Conservation (phyloP, 345 rosid genomes). For the Rhodamnia argentea region DNA sequence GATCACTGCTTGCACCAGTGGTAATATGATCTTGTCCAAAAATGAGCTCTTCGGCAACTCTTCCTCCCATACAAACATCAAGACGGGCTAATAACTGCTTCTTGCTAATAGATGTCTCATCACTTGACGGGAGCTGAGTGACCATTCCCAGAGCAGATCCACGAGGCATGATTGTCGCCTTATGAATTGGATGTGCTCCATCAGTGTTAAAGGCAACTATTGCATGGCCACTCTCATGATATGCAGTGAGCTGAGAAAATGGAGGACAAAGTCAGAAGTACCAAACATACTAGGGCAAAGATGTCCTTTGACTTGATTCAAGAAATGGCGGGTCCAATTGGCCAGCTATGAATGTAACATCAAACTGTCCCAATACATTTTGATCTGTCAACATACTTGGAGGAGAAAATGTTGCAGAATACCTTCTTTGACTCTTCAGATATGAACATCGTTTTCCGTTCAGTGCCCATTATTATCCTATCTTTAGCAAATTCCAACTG, state of each 20-base stretch:
- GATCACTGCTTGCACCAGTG: conserved; percentile 97
- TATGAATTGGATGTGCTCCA: conserved; percentile 96
- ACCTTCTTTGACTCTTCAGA: conserved; percentile 99
- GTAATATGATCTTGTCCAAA: conserved; percentile 87
- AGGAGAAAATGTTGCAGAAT: not conserved
- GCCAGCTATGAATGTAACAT: not conserved
- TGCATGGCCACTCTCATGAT: conserved; percentile 99
- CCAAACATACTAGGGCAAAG: not conserved
- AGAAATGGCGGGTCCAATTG: not conserved
- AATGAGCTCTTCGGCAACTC: conserved; percentile 98
- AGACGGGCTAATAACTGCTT: conserved; percentile 92
- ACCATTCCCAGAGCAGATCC: conserved; percentile 99
- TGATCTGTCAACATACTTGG: not conserved
- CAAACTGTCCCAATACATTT: not conserved
- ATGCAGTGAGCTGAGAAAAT: conserved; percentile 76
- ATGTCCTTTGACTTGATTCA: not conserved
- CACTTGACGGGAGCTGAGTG: conserved; percentile 91
- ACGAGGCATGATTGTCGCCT: conserved; percentile 97
- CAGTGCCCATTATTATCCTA: conserved; percentile 92
- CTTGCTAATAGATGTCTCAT: conserved; percentile 94
- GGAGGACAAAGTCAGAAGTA: not conserved
- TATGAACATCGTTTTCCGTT: conserved; percentile 89
- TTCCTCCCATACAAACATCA: conserved; percentile 99
- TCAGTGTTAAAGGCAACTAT: conserved; percentile 83
- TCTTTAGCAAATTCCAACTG: conserved; percentile 96